Evolutionary conservation across 1,284 basidiomycete species (phyloP).

Genomic region (Ceratobasidium sp.): DNA sequence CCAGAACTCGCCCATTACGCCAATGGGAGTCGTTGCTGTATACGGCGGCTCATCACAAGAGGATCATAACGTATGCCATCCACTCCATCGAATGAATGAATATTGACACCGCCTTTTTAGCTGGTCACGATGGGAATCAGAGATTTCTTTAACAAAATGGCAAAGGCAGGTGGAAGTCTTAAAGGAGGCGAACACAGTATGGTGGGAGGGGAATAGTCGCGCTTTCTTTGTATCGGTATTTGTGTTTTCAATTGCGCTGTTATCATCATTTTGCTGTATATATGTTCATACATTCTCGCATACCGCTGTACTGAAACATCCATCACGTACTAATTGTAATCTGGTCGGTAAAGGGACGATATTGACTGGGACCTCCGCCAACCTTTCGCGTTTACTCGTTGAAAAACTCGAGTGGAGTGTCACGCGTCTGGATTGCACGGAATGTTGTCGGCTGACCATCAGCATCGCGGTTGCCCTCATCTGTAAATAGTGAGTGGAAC

Average conservation of each 20-base stretch:
- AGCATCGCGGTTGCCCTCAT: slow-evolving; percentile 66
- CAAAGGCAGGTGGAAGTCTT: slow-evolving; percentile 28
- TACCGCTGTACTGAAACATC: slow-evolving; percentile 18
- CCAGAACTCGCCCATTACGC: slow-evolving; percentile 48
- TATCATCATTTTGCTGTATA: slow-evolving; percentile 19
- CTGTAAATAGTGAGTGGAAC: slow-evolving; percentile 76
- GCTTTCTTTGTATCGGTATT: background rate
- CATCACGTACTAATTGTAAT: slow-evolving; percentile 35
- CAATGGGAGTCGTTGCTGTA: slow-evolving; percentile 55
- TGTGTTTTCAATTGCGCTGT: background rate
- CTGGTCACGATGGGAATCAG: slow-evolving; percentile 36
- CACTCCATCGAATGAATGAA: background rate
- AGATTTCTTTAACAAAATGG: slow-evolving; percentile 38
- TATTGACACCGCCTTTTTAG: background rate
- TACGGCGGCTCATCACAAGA: slow-evolving; percentile 55
- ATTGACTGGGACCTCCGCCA: background rate
- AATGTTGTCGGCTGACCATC: slow-evolving; percentile 67
- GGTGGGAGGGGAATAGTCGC: background rate
- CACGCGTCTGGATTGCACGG: slow-evolving; percentile 69
- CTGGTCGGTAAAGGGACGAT: background rate
- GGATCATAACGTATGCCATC: slow-evolving; percentile 50
- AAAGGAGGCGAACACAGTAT: slow-evolving; percentile 28
- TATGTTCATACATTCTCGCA: slow-evolving; percentile 25
- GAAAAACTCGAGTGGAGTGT: slow-evolving; percentile 74
- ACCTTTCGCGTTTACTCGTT: slow-evolving; percentile 63